Percentiles rank a stretch among this genome's conserved stretches.
Conservation (phyloP, 495 filamentous ascomycete genomes). For the Alectoria sarmentosa region DNA sequence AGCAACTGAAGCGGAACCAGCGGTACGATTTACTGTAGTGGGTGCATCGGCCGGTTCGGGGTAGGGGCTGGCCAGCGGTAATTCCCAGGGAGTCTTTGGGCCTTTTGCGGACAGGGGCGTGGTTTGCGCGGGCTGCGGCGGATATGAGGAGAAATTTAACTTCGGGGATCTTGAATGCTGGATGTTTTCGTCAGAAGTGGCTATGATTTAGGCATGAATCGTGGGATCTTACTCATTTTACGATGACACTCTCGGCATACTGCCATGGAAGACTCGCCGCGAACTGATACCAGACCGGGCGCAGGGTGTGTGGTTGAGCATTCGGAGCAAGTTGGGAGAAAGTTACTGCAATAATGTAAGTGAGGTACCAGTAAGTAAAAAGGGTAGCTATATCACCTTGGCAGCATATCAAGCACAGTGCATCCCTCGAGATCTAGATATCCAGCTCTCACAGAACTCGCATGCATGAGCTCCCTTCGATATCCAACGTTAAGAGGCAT, state of each 20-base stretch:
- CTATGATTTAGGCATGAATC: not conserved
- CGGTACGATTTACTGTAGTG: conserved; percentile 78
- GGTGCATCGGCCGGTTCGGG: conserved; percentile 62
- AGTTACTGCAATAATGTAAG: conserved; percentile 40
- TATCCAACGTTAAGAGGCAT: conserved; percentile 61
- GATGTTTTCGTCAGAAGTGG: not conserved
- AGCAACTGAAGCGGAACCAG: conserved; percentile 74
- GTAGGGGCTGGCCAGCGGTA: conserved; percentile 71
- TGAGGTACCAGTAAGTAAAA: not conserved
- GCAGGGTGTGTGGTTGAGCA: conserved; percentile 64
- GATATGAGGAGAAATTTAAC: conserved; percentile 73
- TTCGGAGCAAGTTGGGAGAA: conserved; percentile 72
- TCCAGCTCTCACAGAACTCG: conserved; percentile 66
- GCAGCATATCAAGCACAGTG: conserved; percentile 70
- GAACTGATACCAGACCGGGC: conserved; percentile 61
- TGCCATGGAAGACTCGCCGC: conserved; percentile 69
- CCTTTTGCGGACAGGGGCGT: conserved; percentile 48
- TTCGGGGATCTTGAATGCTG: conserved; percentile 65
- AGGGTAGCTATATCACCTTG: conserved; percentile 33
- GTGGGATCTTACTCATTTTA: conserved; percentile 58
- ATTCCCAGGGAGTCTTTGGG: conserved; percentile 68
- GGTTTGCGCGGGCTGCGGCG: conserved; percentile 34
- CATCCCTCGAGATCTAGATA: conserved; percentile 80
- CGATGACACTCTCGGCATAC: conserved; percentile 76
- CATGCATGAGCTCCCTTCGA: conserved; percentile 69